Conservation (phyloP, 495 filamentous ascomycete genomes). For the Lasiosphaeria hispida region DNA sequence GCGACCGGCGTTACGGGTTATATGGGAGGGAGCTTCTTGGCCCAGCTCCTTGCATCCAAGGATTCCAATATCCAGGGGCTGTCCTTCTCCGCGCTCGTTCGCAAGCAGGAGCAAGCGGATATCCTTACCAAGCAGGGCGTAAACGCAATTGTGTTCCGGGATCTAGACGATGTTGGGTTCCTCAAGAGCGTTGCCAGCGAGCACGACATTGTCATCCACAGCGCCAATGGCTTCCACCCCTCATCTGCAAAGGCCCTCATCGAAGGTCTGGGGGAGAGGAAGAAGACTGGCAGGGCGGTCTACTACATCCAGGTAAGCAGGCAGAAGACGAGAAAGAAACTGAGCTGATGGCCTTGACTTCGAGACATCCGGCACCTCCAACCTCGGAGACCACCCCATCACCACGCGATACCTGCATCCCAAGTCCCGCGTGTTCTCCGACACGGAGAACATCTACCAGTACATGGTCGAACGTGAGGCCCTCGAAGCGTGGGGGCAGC, state of each 20-base stretch:
- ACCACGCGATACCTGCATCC: constrained; percentile 23
- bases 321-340: background rate
- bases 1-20: constrained; percentile 19
- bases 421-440: constrained; percentile 38
- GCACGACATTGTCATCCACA: constrained; percentile 44
- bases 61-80: constrained; percentile 1
- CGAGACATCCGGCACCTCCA: constrained; percentile 48
- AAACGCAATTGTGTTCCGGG: constrained; percentile 22
- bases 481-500: constrained; percentile 39
- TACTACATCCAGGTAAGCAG: constrained; percentile 32
- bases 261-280: constrained; percentile 36
- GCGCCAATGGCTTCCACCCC: constrained; percentile 33
- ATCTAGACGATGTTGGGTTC: constrained; percentile 33
- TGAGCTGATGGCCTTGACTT: background rate
- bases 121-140: constrained; percentile 22
- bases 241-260: constrained; percentile 33
- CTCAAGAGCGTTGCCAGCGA: constrained; percentile 29
- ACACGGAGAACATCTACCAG: constrained; percentile 44
- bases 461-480: constrained; percentile 38
- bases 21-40: constrained; percentile 29
- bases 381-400: constrained; percentile 45
- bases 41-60: constrained; percentile 6
- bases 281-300: constrained; percentile 25
- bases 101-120: constrained; percentile 21
- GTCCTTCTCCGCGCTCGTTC: constrained; percentile 17